Percentiles rank a stretch among this genome's conserved stretches.
Conservation (phyloP, 345 rosid genomes). For the Moricandia moricandioides region DNA sequence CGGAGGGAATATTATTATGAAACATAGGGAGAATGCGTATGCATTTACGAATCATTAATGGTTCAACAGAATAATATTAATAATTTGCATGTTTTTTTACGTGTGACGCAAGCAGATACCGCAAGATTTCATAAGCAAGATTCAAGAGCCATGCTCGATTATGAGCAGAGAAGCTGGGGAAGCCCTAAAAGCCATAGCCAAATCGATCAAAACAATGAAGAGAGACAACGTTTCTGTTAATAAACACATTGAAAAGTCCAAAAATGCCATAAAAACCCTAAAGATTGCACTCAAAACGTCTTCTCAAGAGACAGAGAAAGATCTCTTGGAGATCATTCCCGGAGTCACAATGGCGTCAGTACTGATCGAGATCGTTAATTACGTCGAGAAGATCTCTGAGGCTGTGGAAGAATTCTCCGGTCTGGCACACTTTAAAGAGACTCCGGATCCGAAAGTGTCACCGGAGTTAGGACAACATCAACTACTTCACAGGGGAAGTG, state of each 20-base stretch:
- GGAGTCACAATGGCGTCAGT: conserved; percentile 60
- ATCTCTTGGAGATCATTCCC: conserved; percentile 50
- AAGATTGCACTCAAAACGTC: conserved; percentile 41
- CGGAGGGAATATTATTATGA: no score
- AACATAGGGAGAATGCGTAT: no score
- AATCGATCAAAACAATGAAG: conserved; percentile 53
- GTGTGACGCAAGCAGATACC: conserved; percentile 48
- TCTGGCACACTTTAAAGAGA: conserved; percentile 50
- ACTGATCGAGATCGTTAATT: conserved; percentile 47
- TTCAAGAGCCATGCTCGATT: conserved; percentile 46
- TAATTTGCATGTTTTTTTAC: neutral
- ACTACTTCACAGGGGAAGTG: conserved; percentile 55
- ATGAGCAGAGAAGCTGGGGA: conserved; percentile 53
- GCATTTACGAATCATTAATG: neutral
- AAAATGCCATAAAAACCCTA: conserved; percentile 46
- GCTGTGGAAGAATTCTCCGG: conserved; percentile 54
- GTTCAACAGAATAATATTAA: neutral
- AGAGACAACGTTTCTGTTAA: conserved; percentile 37
- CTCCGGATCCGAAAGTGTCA: conserved; percentile 37
- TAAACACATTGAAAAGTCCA: conserved; percentile 50
- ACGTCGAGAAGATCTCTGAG: conserved; percentile 49
- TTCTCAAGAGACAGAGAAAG: conserved; percentile 31
- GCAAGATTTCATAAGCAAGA: conserved; percentile 38
- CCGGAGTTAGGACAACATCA: conserved; percentile 41
- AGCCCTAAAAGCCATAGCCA: conserved; percentile 56